Evolutionary conservation across 768 basidiomycete genomes (phyloP), one percentile per base, ranked within the genome.

Genomic region (Zangia roseola): DNA sequence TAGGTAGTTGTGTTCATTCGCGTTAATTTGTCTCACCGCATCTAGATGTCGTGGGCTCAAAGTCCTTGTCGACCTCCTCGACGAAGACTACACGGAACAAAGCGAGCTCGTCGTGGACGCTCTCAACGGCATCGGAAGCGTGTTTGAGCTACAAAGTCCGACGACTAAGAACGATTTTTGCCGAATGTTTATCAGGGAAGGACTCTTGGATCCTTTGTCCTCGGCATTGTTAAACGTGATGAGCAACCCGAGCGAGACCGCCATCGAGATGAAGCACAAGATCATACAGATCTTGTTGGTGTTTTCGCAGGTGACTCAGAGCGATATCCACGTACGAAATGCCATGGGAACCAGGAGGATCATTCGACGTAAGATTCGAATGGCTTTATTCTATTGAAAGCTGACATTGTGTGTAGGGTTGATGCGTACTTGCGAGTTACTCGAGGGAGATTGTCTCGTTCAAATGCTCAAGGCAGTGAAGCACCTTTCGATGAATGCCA

Each of bases 111-210:
- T 99, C 37, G 85, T 91, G 21, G 91, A 94, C 50, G 94, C 97
- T 6, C 77, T 99, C 13, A 91, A 95, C 52, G 95, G 95, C 9
- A 93, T 99, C 42, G 86, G 88, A 40, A 92, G 85, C 54, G 97
- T 98, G 14, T 97, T 99, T 61, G 94, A 98, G 55, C 79, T 98
- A 12, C 88, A 97, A 67, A 93, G 91, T 40, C 91, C 97, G 8
- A 97, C 94, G 4, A 94, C 94, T 10, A 92, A 97, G 68, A 97
- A 97, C 63, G 97, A 98, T 69, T 98, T 98, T 64, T 97, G 94
- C 63, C 82, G 97, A 10, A 94, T 98, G 88, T 95, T 98, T 73
- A 91, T 97, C 35, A 80, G 93, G 6, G 97, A 98, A 70, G 97
- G 97, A 23, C 74, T 99, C 4, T 75, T 97, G 39, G 94, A 97